Percentiles rank a stretch among this genome's conserved stretches.
These are phyloP conservation scores for Globisporangium nagaii DNA, from an alignment of 352 stramenopile genomes.

Conservation along the genomic window DNA sequence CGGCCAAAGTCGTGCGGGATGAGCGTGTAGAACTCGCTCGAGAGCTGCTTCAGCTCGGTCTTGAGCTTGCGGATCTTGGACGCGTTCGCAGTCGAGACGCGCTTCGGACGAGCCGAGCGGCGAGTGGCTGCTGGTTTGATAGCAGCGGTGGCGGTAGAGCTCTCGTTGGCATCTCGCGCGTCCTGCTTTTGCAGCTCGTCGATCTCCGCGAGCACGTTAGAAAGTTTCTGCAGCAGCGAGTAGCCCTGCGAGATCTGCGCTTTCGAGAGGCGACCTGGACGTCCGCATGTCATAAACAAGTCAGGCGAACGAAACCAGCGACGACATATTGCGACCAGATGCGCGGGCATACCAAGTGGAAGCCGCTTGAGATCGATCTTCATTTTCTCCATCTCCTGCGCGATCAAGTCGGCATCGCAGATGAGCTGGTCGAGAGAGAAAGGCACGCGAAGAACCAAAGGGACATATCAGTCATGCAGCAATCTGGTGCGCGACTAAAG, in stretches of 20 bases:
- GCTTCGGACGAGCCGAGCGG: slow-evolving; percentile 5
- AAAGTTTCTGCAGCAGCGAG: slow-evolving; percentile 44
- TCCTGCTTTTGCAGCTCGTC: slow-evolving; percentile 18
- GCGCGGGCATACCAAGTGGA: slow-evolving; percentile 24
- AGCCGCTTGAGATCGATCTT: slow-evolving; percentile 51
- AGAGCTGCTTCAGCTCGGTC: slow-evolving; percentile 39
- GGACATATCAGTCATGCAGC: too few relatives aligned
- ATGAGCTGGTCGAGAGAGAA: slow-evolving; percentile 24
- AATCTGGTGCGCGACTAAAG: too few relatives aligned
- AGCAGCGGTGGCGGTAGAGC: slow-evolving; percentile 18
- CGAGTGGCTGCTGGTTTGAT: slow-evolving; percentile 19
- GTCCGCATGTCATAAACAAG: neutral
- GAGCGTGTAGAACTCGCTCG: slow-evolving; percentile 64
- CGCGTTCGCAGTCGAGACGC: slow-evolving; percentile 9
- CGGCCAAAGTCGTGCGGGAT: slow-evolving; percentile 70
- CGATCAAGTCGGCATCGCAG: slow-evolving; percentile 43
- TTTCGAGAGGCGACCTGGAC: slow-evolving; percentile 32
- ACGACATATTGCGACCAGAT: too few relatives aligned
- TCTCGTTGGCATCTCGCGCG: slow-evolving; percentile 6
- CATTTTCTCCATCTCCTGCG: slow-evolving; percentile 39
- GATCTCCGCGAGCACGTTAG: slow-evolving; percentile 32
- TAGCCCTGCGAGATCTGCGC: slow-evolving; percentile 61
- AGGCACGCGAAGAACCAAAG: neutral
- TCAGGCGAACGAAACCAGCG: too few relatives aligned
- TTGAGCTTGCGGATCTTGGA: slow-evolving; percentile 22